Percentiles rank a stretch among this genome's conserved stretches.
phyloP scores from a whole-genome alignment of 2,329 filamentous ascomycete species.

The Aspergillus aculeatus region DNA sequence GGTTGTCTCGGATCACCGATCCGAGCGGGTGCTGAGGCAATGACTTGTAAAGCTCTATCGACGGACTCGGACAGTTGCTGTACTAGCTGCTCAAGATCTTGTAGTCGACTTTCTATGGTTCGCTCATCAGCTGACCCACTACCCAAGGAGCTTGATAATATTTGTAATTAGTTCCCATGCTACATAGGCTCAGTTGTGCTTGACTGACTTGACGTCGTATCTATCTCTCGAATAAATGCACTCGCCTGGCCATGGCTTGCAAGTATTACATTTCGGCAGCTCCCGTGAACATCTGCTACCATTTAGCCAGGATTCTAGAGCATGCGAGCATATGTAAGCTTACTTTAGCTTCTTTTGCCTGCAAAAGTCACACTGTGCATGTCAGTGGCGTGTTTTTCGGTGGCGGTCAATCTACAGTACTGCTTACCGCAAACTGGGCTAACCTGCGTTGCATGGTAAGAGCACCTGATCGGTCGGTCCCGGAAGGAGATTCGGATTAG shows the following conservation, averaged over 20 bases:
- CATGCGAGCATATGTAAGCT: too few relatives aligned
- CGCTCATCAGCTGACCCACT: neutral
- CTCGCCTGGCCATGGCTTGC: constrained; percentile 16
- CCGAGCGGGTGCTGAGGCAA: neutral
- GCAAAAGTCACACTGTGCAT: constrained; percentile 2
- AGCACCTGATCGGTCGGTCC: too few relatives aligned
- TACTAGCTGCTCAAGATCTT: neutral
- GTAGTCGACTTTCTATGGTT: neutral
- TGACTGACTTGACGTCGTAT: neutral
- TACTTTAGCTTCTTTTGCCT: constrained; percentile 15
- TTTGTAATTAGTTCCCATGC: neutral
- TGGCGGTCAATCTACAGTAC: too few relatives aligned
- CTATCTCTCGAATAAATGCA: constrained; percentile 13
- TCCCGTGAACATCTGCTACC: constrained; percentile 13
- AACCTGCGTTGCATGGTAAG: neutral
- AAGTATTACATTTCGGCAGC: constrained; percentile 15
- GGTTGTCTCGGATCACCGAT: neutral
- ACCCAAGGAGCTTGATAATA: neutral
- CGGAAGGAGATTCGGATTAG: too few relatives aligned
- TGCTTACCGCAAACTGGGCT: constrained; percentile 1
- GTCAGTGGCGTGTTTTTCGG: neutral
- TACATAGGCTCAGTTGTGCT: neutral
- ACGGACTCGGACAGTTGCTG: neutral
- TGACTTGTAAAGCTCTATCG: neutral
- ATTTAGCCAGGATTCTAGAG: neutral